Base-by-base conservation (phyloP, 2,329 filamentous ascomycete species). In the Verticillium nubilum region DNA sequence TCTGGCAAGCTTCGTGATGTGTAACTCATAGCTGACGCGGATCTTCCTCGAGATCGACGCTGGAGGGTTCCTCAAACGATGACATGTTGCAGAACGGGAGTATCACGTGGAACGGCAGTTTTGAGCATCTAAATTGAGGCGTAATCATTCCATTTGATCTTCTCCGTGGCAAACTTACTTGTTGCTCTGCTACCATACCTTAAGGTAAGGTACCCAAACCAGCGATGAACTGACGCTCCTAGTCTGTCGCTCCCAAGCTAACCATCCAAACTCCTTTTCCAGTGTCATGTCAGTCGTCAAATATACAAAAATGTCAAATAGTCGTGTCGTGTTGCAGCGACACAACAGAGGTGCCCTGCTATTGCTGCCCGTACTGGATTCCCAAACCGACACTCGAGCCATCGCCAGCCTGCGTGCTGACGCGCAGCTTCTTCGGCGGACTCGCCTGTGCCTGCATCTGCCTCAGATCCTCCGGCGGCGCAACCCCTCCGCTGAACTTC, bases 401-500 rank as follows among this genome's bases (percentile, higher is more conserved):
- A 1, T 76, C 72, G 29, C 70, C 64, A 57, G 74, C 62, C 10
- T 72, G 70, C 1, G 73, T 75, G 13, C 74, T 77, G 17, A 79
- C 72, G 26, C 79, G 74, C 57, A 77, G 68, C 71, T 79, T 85
- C 71, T 86, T 86, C 1, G 77, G 72, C 28, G 82, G 81, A 65
- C 80, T 84, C 5, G 72, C 70, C 28, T 74, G 67, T 5, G 72
- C 70, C 28, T 74, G 67, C 12, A 69, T 68, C 27, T 75, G 73
- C 26, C 69, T 69, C 50, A 68, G 62, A 31, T 72, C 68, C 3
- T 74, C 73, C 54, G 64, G 69, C 19, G 59, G 61, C 3, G 67
- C 63, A 23, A 67, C 61, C 56, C 67, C 68, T 4, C 72, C 73
- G 25, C 71, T 74, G 37, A 79, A 78, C 69, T 84, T 84, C 59